Conservation (phyloP, 768 basidiomycete species). For the Rhodotorula diobovata region DNA sequence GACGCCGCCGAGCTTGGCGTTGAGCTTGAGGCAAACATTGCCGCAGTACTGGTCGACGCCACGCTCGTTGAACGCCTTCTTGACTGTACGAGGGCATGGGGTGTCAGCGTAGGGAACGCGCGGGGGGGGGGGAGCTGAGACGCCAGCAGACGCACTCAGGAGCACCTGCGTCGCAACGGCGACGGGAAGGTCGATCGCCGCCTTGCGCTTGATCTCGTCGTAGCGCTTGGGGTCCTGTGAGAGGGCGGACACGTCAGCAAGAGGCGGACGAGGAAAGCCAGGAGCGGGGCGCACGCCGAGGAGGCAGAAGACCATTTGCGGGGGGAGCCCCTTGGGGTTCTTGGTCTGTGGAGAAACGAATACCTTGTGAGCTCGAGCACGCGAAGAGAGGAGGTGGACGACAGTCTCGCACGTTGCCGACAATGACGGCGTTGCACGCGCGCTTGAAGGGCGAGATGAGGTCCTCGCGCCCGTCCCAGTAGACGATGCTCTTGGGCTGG, state of each 20-base stretch:
- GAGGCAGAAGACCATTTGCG: constrained; percentile 31
- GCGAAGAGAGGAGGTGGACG: no score
- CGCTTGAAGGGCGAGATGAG: background rate
- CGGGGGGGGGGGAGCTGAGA: no score
- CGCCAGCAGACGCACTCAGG: constrained; percentile 1
- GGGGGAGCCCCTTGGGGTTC: constrained; percentile 10
- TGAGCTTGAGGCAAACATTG: constrained; percentile 16
- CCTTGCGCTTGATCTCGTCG: constrained; percentile 27
- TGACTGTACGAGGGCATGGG: background rate
- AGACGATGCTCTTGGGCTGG: background rate
- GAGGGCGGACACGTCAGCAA: background rate
- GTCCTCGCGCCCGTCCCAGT: constrained; percentile 1
- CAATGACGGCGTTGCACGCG: background rate
- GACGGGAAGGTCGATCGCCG: constrained; percentile 25
- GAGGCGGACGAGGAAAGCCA: background rate
- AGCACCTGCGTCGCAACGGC: constrained; percentile 19
- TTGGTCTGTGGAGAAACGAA: background rate
- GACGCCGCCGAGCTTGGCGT: constrained; percentile 31
- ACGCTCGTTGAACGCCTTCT: constrained; percentile 15
- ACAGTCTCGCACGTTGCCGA: background rate
- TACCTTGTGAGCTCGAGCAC: background rate
- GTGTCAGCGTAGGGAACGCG: background rate
- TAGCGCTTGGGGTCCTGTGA: constrained; percentile 20
- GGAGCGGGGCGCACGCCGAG: background rate
- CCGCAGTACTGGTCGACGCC: constrained; percentile 36